Evolutionary conservation across 257 asterid species (phyloP).

Genomic region (Jasminum sambac): DNA sequence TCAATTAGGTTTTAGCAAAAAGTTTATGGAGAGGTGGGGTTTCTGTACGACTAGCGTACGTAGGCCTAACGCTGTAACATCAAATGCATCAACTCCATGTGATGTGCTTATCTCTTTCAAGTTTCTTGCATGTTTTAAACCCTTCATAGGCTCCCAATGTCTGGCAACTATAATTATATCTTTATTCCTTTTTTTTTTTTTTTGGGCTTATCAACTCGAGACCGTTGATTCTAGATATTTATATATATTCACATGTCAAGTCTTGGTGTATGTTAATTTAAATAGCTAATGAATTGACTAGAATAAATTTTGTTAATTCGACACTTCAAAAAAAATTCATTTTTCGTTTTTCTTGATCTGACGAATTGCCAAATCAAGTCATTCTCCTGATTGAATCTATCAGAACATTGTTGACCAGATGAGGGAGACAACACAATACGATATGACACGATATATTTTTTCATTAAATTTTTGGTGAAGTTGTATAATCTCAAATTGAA

Average conservation of each 20-base stretch:
- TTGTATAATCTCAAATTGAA: neutral
- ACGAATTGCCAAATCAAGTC: neutral
- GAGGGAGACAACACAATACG: neutral
- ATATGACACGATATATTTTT: neutral
- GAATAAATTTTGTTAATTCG: neutral
- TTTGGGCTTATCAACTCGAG: neutral
- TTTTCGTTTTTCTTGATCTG: neutral
- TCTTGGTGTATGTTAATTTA: neutral
- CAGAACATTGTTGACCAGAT: neutral
- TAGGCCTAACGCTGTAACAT: constrained; percentile 9
- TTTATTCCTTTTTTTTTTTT: too few relatives aligned
- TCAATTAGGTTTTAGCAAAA: neutral
- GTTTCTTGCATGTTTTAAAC: neutral
- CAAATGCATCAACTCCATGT: constrained; percentile 24
- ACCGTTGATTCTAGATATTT: neutral
- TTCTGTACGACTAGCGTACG: constrained; percentile 32
- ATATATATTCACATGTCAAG: neutral
- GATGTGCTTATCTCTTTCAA: constrained; percentile 18
- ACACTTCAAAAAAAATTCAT: neutral
- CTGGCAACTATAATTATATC: neutral
- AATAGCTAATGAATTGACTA: neutral
- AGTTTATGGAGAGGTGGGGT: neutral
- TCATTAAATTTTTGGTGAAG: neutral
- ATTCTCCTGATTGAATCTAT: neutral
- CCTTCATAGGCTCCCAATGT: neutral